A percentile compares a stretch with the other conserved stretches of the same genome.
Conservation (phyloP, 164 flowering plant species). For the Umbilicus rupestris region DNA sequence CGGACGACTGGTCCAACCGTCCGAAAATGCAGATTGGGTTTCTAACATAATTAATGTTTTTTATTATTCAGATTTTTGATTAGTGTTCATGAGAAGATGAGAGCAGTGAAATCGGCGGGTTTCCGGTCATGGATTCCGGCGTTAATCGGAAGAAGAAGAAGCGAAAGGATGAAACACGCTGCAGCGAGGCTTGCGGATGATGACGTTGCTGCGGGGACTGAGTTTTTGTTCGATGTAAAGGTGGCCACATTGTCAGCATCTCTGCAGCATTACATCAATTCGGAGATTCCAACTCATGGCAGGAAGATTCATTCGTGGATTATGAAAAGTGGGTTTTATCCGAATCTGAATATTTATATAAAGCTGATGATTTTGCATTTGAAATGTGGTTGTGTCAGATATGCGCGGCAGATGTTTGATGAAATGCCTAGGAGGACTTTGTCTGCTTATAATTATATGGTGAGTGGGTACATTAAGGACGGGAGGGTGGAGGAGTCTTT, state of each 20-base stretch:
- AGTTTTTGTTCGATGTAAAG: constrained; percentile 2
- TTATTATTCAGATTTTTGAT: neutral
- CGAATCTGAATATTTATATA: constrained; percentile 55
- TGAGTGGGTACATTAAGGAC: constrained; percentile 55
- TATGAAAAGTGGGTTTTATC: constrained; percentile 53
- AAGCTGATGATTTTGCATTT: constrained; percentile 60
- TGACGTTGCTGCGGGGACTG: neutral
- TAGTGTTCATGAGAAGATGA: neutral
- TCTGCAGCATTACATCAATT: constrained; percentile 60
- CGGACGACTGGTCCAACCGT: neutral
- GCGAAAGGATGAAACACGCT: neutral
- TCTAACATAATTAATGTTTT: too few species aligned
- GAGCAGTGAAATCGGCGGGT: constrained; percentile 1
- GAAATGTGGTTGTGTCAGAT: constrained; percentile 33
- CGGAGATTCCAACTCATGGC: constrained; percentile 51
- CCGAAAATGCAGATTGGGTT: neutral
- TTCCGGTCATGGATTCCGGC: neutral
- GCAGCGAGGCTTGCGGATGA: neutral
- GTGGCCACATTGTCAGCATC: constrained; percentile 28
- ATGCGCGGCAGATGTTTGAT: constrained; percentile 65
- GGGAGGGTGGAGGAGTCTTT: constrained; percentile 33
- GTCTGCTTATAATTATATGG: constrained; percentile 71
- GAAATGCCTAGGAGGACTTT: constrained; percentile 52
- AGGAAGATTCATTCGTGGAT: constrained; percentile 61
- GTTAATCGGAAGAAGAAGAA: neutral